These are phyloP conservation scores for Peronosclerospora sorghi DNA, from an alignment of 352 stramenopile species.

Conservation along the genomic window DNA sequence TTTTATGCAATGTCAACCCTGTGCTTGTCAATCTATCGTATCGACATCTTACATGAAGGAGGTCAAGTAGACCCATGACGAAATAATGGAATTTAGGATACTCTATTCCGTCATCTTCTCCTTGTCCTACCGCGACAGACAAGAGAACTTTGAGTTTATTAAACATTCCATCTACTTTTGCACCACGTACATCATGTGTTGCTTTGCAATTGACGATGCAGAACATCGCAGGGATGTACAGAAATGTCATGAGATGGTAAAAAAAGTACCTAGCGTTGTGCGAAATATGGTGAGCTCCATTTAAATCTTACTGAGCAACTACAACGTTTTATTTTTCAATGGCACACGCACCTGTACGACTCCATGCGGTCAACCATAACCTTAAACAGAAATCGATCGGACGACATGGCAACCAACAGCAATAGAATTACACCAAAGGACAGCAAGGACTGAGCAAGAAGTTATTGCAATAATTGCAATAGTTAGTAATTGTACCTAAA, in stretches of 20 bases:
- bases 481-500: background rate
- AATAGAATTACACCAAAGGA: slow-evolving; percentile 62
- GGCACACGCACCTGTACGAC: slow-evolving; percentile 56
- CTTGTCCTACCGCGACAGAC: slow-evolving; percentile 39
- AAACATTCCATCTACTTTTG: background rate
- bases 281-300: background rate
- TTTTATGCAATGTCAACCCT: too few relatives aligned
- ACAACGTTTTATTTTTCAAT: too few relatives aligned
- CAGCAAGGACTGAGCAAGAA: slow-evolving; percentile 45
- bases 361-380: slow-evolving; percentile 85
- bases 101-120: slow-evolving; percentile 74
- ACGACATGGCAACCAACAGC: slow-evolving; percentile 66
- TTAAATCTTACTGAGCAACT: too few relatives aligned
- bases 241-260: slow-evolving; percentile 80
- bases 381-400: slow-evolving; percentile 82
- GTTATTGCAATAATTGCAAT: background rate
- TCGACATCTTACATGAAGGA: slow-evolving; percentile 48
- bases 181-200: slow-evolving; percentile 44
- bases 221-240: slow-evolving; percentile 83
- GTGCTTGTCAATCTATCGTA: too few relatives aligned
- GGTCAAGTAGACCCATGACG: slow-evolving; percentile 74
- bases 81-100: slow-evolving; percentile 85
- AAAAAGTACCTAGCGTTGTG: slow-evolving; percentile 65
- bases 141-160: slow-evolving; percentile 1
- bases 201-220: slow-evolving; percentile 81